phyloP scores from a whole-genome alignment of 2,329 filamentous ascomycete genomes.

The Alternaria dauci region DNA sequence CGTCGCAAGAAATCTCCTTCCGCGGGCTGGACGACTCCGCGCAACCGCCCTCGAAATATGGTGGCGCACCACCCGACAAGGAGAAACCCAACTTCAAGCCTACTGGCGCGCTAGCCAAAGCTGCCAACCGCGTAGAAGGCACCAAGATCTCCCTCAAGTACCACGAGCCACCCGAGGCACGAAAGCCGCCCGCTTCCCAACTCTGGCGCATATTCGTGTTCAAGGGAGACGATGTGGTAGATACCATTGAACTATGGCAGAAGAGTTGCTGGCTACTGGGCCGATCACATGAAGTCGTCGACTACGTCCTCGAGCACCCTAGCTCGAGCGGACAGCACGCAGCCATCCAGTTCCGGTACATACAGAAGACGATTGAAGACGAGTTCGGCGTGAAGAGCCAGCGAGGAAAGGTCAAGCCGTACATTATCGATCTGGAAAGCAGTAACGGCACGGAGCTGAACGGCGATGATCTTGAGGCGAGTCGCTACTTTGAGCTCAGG shows the following conservation, averaged over 20 bases:
- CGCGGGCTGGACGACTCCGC: constrained; percentile 44
- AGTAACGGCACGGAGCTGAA: constrained; percentile 91
- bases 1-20: constrained; percentile 58
- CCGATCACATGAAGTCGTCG: constrained; percentile 79
- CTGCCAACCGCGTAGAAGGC: constrained; percentile 83
- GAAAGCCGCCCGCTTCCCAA: constrained; percentile 81
- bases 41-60: constrained; percentile 41
- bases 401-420: constrained; percentile 68
- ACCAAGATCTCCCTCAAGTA: constrained; percentile 88
- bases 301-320: constrained; percentile 85
- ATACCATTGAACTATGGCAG: constrained; percentile 77
- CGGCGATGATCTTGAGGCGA: constrained; percentile 73
- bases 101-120: constrained; percentile 84
- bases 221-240: constrained; percentile 80
- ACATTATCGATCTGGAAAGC: constrained; percentile 92
- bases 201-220: constrained; percentile 93
- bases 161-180: constrained; percentile 91
- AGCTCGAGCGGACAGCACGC: constrained; percentile 96
- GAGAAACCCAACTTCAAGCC: constrained; percentile 87
- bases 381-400: constrained; percentile 66
- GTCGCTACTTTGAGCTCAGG: constrained; percentile 83
- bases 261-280: constrained; percentile 93
- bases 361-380: constrained; percentile 85
- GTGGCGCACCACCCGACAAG: constrained; percentile 63
- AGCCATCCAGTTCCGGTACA: constrained; percentile 89